Percentiles rank a stretch among this genome's conserved stretches.
These are phyloP conservation scores for Hortaea werneckii DNA, from an alignment of 2,329 filamentous ascomycete species.

Conservation along the genomic window DNA sequence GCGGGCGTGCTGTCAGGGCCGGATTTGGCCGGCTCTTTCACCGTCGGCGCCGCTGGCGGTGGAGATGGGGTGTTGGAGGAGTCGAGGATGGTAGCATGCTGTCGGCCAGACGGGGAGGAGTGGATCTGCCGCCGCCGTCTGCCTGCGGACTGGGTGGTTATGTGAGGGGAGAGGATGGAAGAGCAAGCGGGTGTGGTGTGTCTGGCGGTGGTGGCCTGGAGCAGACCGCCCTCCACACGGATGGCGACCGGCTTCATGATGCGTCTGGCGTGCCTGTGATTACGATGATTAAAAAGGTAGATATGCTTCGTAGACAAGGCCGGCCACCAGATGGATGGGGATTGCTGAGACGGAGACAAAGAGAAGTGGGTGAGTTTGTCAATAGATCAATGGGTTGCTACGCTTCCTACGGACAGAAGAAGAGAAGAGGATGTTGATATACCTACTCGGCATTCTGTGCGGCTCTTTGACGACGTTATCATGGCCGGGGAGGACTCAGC, in stretches of 20 bases:
- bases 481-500: neutral
- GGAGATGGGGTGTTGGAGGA: neutral
- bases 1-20: conserved; percentile 18
- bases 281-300: too few relatives aligned
- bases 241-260: neutral
- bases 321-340: too few relatives aligned
- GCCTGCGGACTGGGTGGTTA: neutral
- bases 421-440: neutral
- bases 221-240: neutral
- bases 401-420: neutral
- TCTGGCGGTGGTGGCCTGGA: neutral
- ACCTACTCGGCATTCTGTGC: neutral
- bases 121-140: conserved; percentile 1
- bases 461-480: neutral
- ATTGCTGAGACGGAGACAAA: neutral
- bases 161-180: neutral
- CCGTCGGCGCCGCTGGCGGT: neutral
- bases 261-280: neutral
- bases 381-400: too few relatives aligned
- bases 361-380: neutral
- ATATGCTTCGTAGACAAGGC: too few relatives aligned
- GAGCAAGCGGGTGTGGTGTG: neutral
- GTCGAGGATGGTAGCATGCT: conserved; percentile 2
- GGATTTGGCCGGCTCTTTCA: neutral
- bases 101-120: conserved; percentile 1